Conservation (phyloP, 768 basidiomycete species). For the Amanita pseudoporphyria region DNA sequence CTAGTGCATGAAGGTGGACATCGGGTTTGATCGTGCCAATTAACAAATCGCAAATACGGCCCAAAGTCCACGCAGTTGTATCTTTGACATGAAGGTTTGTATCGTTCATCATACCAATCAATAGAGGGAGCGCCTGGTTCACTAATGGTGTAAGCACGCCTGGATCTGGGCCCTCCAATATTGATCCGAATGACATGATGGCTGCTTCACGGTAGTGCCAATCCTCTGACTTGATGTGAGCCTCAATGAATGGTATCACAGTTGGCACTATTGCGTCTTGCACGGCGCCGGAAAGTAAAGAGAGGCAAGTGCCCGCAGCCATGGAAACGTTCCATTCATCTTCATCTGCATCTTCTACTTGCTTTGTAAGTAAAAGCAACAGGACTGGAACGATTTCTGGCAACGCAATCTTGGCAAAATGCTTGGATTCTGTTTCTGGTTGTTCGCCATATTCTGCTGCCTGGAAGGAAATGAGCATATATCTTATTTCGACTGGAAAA, state of each 20-base stretch:
- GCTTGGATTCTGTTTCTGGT: constrained; percentile 77
- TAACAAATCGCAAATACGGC: constrained; percentile 87
- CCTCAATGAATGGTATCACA: constrained; percentile 97
- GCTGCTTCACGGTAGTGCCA: constrained; percentile 97
- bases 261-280: constrained; percentile 84
- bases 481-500: not conserved
- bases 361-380: constrained; percentile 77
- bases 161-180: constrained; percentile 93
- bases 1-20: constrained; percentile 73
- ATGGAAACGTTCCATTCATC: constrained; percentile 99
- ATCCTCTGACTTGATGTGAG: constrained; percentile 83
- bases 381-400: constrained; percentile 94
- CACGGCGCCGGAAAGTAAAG: constrained; percentile 83
- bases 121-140: constrained; percentile 84
- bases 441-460: constrained; percentile 85
- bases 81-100: constrained; percentile 82
- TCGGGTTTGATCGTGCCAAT: constrained; percentile 83
- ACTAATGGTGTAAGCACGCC: constrained; percentile 82
- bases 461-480: constrained; percentile 26
- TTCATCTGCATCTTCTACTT: constrained; percentile 95
- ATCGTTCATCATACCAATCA: constrained; percentile 95
- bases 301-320: constrained; percentile 90
- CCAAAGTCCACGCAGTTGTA: constrained; percentile 96
- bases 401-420: constrained; percentile 91
- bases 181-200: constrained; percentile 97